Base-by-base conservation (phyloP, 805 yeast genomes). In the Hanseniaspora guilliermondii region DNA sequence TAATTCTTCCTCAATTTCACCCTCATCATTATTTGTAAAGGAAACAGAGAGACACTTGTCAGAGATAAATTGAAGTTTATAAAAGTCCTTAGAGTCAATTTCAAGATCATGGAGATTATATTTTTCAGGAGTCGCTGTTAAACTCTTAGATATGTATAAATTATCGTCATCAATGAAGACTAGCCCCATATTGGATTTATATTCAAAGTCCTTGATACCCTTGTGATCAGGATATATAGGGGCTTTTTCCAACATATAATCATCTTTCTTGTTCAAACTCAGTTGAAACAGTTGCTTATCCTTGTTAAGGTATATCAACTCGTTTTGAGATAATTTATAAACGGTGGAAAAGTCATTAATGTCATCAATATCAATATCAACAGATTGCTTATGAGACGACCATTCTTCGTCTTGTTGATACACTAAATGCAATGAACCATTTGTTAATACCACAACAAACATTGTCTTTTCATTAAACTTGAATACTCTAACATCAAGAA, bases 1-100 rank as follows among this genome's bases (percentile, higher is more conserved):
- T 2, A 64, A 61, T 7, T 60, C 62, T 25, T 65, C 69, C 11
- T 66, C 72, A 17, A 69, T 71, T 17, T 61, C 59, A 7, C 49
- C 54, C 7, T 33, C 47, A 8, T 40, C 47, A 2, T 33, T n/a
- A 35, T 17, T 45, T 17, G 49, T 42, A 11, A 19, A 36, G 11
- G 52, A 49, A 0, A 52, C 16, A 19, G 47, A 47, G 22, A 52
- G 8, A 35, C 22, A 52, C 11, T 36, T 42, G 37, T 14, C 7
- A 7, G 40, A 44, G 8, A 52, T 24, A n/a, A 52, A 36, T 21
- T 52, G 55, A 7, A 52, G 25, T 19, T 21, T 41, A 25, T 44
- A 52, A 36, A 52, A 52, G 5, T 35, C 44, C 11, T 42, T 44
- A 16, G 46, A 22, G 12, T 44, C 32, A 19, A 42, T 25, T 7